These are phyloP conservation scores for carrot (Daucus carota) DNA, from an alignment of 129 eudicot species.

Conservation along the genomic window DH1_v3.0 NC_030386.2:23680001-23680500, in stretches of 20 bases:
- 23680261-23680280: conserved; percentile 77
- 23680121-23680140: not conserved
- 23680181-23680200: not conserved
- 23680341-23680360: conserved; percentile 35
- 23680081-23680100: too few relatives aligned
- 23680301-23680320: conserved; percentile 58
- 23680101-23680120: not conserved
- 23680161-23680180: not conserved
- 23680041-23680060: too few relatives aligned
- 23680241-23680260: conserved; percentile 85
- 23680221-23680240: conserved; percentile 25
- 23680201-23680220: not conserved
- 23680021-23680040: not conserved
- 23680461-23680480: not conserved
- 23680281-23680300: conserved; percentile 64
- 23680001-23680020: not conserved
- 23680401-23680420: not conserved
- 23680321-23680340: conserved; percentile 68
- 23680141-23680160: not conserved
- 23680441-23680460: not conserved
- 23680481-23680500: not conserved
- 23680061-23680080: too few relatives aligned
- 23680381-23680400: not conserved
- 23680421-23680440: not conserved
- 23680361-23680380: not conserved